These are phyloP conservation scores for Apostasia shenzhenica DNA, from an alignment of 106 monocot genomes.

Conservation along the genomic window DNA sequence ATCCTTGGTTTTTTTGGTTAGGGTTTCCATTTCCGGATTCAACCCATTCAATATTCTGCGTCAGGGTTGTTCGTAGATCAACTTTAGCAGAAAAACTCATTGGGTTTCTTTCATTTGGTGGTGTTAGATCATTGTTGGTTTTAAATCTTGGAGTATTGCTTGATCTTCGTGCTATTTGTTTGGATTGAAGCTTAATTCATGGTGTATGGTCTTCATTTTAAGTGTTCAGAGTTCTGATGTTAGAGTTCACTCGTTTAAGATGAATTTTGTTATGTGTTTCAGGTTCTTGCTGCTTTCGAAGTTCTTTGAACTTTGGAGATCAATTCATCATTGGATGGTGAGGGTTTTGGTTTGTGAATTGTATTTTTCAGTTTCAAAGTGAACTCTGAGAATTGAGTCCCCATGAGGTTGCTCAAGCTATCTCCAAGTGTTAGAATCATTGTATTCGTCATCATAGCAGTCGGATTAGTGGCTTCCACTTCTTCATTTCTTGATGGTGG, in stretches of 20 bases:
- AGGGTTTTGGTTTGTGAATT: too few species aligned
- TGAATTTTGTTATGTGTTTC: background rate
- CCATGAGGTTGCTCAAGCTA: constrained; percentile 29
- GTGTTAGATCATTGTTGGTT: background rate
- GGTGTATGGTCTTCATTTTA: background rate
- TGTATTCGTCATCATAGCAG: constrained; percentile 14
- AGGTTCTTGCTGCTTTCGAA: background rate
- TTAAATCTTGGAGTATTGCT: background rate
- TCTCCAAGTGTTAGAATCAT: constrained; percentile 29
- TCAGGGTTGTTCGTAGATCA: background rate
- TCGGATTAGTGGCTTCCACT: constrained; percentile 24
- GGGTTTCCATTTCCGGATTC: background rate
- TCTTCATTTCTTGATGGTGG: constrained; percentile 19
- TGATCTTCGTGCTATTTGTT: background rate
- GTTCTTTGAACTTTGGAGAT: too few species aligned
- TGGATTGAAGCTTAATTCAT: background rate
- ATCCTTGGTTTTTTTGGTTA: background rate
- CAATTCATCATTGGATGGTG: too few species aligned
- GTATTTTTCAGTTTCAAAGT: background rate
- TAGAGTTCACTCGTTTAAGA: background rate
- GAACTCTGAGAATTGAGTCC: background rate
- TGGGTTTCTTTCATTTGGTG: background rate
- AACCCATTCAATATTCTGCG: background rate
- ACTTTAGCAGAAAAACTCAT: background rate
- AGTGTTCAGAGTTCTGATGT: background rate